Conservation (phyloP, 1,284 basidiomycete species). For the Microbotryum scabiosae region DNA sequence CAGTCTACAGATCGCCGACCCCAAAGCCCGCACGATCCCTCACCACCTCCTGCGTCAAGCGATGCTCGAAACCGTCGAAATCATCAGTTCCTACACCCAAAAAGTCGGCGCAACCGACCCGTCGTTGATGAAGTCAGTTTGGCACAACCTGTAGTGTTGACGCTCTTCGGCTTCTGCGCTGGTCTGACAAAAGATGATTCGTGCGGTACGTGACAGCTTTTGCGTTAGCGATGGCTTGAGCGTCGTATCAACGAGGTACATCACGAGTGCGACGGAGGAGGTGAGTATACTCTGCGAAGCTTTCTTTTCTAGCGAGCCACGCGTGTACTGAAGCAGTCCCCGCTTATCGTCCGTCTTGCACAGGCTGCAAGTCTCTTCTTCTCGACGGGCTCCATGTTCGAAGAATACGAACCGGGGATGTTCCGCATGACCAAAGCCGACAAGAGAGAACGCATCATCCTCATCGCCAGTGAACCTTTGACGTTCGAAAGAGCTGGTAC, state of each 20-base stretch:
- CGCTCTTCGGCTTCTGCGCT: background rate
- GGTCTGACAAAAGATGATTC: background rate
- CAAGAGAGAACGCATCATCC: conserved; percentile 62
- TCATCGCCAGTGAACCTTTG: conserved; percentile 62
- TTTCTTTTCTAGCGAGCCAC: no score
- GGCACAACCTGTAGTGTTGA: background rate
- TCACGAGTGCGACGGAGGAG: conserved; percentile 81
- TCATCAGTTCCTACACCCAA: conserved; percentile 67
- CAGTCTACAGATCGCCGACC: conserved; percentile 59
- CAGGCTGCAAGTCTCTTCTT: conserved; percentile 64
- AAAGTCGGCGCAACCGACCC: conserved; percentile 51
- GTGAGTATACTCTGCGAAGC: no score
- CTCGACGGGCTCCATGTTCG: conserved; percentile 50
- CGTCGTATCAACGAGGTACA: conserved; percentile 89
- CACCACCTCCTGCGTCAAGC: conserved; percentile 59
- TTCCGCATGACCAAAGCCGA: conserved; percentile 97
- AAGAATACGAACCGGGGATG: conserved; percentile 74
- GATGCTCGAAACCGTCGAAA: conserved; percentile 75
- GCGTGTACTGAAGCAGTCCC: no score
- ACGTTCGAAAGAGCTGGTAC: conserved; percentile 71
- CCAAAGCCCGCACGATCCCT: conserved; percentile 60
- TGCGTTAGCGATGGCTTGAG: conserved; percentile 89
- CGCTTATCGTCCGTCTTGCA: no score
- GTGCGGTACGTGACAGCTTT: conserved; percentile 65
- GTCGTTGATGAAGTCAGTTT: conserved; percentile 41